Percentiles rank a stretch among this genome's conserved stretches.
These are phyloP conservation scores for Neoscytalidium dimidiatum DNA, from an alignment of 2,329 filamentous ascomycete genomes.

Conservation along the genomic window DNA sequence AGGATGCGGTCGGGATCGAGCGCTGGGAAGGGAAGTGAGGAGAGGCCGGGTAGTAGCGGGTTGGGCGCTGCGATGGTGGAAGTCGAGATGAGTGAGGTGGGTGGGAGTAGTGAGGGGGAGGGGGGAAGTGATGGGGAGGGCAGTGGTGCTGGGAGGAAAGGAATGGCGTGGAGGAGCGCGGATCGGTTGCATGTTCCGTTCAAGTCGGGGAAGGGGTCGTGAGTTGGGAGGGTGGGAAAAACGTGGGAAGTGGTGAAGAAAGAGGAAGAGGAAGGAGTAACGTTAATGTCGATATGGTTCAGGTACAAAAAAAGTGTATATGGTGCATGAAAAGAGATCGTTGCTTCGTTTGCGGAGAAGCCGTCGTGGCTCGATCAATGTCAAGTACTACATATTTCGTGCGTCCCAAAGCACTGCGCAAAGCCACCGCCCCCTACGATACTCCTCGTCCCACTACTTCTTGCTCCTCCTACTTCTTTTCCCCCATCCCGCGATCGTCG, in stretches of 20 bases:
- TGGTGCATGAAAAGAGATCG: too few species aligned
- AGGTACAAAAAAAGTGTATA: too few species aligned
- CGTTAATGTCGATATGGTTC: too few species aligned
- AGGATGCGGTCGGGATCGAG: neutral
- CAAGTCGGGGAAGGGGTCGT: neutral
- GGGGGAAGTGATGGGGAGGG: neutral
- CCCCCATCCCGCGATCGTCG: too few species aligned
- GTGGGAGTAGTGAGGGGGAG: neutral
- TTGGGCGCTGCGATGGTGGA: neutral
- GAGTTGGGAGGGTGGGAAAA: neutral
- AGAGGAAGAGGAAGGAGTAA: slow-evolving; percentile 39
- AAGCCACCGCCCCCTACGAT: too few species aligned
- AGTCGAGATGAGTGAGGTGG: slow-evolving; percentile 9
- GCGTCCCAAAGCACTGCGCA: too few species aligned
- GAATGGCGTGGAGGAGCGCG: neutral
- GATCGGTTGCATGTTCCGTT: slow-evolving; percentile 8
- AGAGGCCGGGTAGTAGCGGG: neutral
- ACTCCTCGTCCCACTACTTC: too few species aligned
- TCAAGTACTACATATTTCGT: too few species aligned
- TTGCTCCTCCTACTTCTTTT: too few species aligned
- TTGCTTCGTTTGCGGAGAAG: too few species aligned
- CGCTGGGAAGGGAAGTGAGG: neutral
- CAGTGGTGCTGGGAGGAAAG: neutral
- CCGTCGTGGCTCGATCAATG: too few species aligned
- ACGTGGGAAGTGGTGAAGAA: neutral